Base-by-base conservation (phyloP, 345 rosid genomes). In the Salix viminalis region DNA sequence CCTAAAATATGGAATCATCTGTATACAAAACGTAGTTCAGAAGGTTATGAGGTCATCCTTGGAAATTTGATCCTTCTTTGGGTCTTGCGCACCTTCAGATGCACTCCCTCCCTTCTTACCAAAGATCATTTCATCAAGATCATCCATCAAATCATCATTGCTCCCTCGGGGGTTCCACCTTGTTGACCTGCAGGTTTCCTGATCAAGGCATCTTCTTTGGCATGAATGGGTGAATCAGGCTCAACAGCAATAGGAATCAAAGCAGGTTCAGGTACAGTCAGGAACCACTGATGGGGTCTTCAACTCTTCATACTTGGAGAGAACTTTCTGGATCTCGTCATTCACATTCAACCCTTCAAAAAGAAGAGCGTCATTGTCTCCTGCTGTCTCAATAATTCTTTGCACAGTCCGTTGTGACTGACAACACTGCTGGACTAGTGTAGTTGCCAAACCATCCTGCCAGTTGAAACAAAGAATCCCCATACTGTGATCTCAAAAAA, bases 61-160 rank as follows among this genome's bases (percentile, higher is more conserved):
- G 1, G 95, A 71, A 28, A 92, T 52, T 69, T 85, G 85, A 85
- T 83, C 87, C 84, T 88, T 89, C 86, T 90, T 92, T 1, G 86
- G 58, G 50, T 90, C 91, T 16, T 83, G 85, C 19, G 78, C 84
- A 5, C 81, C 87, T 79, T 87, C 90, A 18, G 97, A 89, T 10
- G 89, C 69, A 18, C 85, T 86, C 19, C 88, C 84, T 4, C 88
- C 84, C 85, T 91, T 92, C 90, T 92, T 91, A 67, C 98, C 97
- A 36, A 95, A 95, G 75, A 95, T 91, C 98, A 93, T 91, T 80
- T 95, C 94, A 77, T 95, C 98, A 2, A 96, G 97, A 83, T 96
- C 99, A 85, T 94, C 99, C 96, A 93, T 90, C 97, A 89, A 87
- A 80, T 89, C 92, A 18, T 93, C 96, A 1, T 83, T 89, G 87